Evolutionary conservation across 176 grass and related monocot genomes (phyloP).

Genomic region (Calamus simplicifolius): DNA sequence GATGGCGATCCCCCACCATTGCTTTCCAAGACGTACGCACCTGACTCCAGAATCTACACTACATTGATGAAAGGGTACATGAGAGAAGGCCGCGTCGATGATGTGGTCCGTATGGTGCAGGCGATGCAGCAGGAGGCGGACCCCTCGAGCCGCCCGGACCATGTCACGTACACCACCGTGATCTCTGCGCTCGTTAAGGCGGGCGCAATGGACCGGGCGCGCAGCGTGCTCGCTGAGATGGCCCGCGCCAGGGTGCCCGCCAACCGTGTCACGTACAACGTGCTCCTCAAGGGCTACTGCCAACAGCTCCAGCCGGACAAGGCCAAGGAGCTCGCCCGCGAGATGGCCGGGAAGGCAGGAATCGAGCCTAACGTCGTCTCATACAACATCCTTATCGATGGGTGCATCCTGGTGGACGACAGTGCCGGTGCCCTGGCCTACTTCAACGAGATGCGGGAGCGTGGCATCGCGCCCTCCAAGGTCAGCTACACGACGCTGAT

Average conservation of each 20-base stretch:
- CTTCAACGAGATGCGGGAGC: slow-evolving; percentile 80
- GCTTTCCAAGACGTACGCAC: slow-evolving; percentile 39
- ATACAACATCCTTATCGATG: slow-evolving; percentile 91
- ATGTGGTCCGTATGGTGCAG: slow-evolving; percentile 49
- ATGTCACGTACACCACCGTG: slow-evolving; percentile 73
- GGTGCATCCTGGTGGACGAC: slow-evolving; percentile 69
- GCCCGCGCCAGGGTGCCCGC: slow-evolving; percentile 24
- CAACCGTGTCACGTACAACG: slow-evolving; percentile 84
- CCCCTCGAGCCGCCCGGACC: slow-evolving; percentile 58
- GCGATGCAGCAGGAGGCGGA: slow-evolving; percentile 51
- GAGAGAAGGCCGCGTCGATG: slow-evolving; percentile 64
- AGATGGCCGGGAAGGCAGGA: slow-evolving; percentile 26
- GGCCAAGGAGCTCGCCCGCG: slow-evolving; percentile 42
- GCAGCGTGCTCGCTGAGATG: slow-evolving; percentile 61
- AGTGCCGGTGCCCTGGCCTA: slow-evolving; percentile 47
- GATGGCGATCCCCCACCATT: slow-evolving; percentile 7
- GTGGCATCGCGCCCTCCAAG: slow-evolving; percentile 52
- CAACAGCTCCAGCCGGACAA: slow-evolving; percentile 49
- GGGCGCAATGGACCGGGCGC: slow-evolving; percentile 42
- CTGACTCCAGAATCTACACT: slow-evolving; percentile 71
- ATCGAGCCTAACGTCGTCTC: slow-evolving; percentile 61
- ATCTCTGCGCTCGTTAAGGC: slow-evolving; percentile 49
- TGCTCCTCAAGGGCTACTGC: slow-evolving; percentile 89
- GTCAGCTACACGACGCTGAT: slow-evolving; percentile 94
- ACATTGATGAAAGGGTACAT: slow-evolving; percentile 96